Conservation (phyloP, 2,329 filamentous ascomycete species). For the Colletotrichum kahawae region DNA sequence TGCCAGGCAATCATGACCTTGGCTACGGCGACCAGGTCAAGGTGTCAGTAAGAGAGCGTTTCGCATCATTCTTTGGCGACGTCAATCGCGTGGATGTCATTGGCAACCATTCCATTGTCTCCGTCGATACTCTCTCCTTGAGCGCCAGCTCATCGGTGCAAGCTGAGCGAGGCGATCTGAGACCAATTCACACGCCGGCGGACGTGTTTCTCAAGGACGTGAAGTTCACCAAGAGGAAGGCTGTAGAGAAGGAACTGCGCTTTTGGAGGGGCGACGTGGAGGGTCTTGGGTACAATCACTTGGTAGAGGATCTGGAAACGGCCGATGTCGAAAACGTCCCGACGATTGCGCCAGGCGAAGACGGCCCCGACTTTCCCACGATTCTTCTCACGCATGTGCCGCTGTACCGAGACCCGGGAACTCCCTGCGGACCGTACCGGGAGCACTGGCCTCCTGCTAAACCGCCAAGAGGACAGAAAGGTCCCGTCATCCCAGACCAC, state of each 20-base stretch:
- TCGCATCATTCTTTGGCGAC: slow-evolving; percentile 87
- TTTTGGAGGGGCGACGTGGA: slow-evolving; percentile 65
- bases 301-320: slow-evolving; percentile 59
- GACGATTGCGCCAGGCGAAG: slow-evolving; percentile 46
- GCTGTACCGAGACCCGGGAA: slow-evolving; percentile 80
- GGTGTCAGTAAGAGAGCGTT: slow-evolving; percentile 78
- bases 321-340: slow-evolving; percentile 39
- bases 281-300: slow-evolving; percentile 61
- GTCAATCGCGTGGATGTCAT: slow-evolving; percentile 90
- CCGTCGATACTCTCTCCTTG: slow-evolving; percentile 85
- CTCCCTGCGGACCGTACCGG: slow-evolving; percentile 84
- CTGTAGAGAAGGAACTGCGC: slow-evolving; percentile 71
- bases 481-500: slow-evolving; percentile 64
- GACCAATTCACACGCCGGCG: slow-evolving; percentile 75
- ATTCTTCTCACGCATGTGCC: slow-evolving; percentile 92
- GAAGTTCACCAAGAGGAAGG: slow-evolving; percentile 67
- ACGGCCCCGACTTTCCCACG: slow-evolving; percentile 74
- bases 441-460: slow-evolving; percentile 81
- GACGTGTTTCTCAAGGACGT: slow-evolving; percentile 77
- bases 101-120: slow-evolving; percentile 95
- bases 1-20: slow-evolving; percentile 95
- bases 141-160: slow-evolving; percentile 69
- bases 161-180: slow-evolving; percentile 55
- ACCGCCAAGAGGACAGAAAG: slow-evolving; percentile 62
- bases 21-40: slow-evolving; percentile 90